Percentiles rank a stretch among this genome's conserved stretches.
These are phyloP conservation scores for Poterioochromonas sp. DNA, from an alignment of 352 stramenopile species.

Conservation along the genomic window DNA sequence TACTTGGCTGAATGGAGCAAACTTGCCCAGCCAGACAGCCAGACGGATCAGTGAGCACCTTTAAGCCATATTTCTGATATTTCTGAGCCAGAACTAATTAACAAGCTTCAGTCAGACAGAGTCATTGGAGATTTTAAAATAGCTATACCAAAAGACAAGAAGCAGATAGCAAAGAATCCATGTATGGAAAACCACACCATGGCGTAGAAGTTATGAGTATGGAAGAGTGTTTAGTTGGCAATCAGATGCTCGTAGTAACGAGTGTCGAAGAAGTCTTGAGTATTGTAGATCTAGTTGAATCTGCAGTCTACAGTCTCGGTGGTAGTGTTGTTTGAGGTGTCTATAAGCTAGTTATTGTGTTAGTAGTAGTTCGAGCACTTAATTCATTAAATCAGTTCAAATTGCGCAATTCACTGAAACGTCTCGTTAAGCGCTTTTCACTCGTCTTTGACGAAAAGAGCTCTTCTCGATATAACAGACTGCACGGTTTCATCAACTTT, in stretches of 20 bases:
- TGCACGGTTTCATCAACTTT: background rate
- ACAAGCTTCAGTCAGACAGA: too few species aligned
- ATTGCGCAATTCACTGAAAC: background rate
- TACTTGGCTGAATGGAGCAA: conserved; percentile 1
- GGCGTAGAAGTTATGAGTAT: too few species aligned
- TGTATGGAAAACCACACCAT: too few species aligned
- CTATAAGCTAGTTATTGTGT: background rate
- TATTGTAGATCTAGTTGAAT: too few species aligned
- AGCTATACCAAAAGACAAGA: too few species aligned
- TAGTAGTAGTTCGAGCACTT: background rate
- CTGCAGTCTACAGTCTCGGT: too few species aligned
- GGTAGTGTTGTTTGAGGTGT: background rate
- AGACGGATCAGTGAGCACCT: background rate
- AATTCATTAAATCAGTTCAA: background rate
- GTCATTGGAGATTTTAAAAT: too few species aligned
- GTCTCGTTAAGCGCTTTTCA: background rate
- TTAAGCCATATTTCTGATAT: background rate
- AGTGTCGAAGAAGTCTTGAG: too few species aligned
- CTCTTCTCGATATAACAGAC: background rate
- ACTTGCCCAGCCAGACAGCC: background rate
- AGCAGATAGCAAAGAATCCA: too few species aligned
- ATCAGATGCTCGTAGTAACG: too few species aligned
- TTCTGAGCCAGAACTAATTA: too few species aligned
- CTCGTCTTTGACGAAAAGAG: background rate
- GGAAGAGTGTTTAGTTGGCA: too few species aligned